Conservation (phyloP, 768 basidiomycete species). For the Auricularia auricula-judae region DNA sequence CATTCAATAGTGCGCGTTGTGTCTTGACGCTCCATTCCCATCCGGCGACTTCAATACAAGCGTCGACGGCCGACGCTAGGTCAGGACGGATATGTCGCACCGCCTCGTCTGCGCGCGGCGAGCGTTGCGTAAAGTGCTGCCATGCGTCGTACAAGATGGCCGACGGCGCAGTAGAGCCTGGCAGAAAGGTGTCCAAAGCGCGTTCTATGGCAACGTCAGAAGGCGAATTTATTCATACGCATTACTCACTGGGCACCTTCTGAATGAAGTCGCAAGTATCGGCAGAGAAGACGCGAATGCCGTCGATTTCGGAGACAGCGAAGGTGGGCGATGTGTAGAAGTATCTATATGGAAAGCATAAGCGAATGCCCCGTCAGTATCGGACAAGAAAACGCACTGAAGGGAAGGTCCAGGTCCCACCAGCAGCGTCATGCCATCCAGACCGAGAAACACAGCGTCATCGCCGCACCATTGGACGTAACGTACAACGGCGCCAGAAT, state of each 20-base stretch:
- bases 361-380: neutral
- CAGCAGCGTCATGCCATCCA: slow-evolving; percentile 64
- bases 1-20: slow-evolving; percentile 80
- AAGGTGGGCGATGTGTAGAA: slow-evolving; percentile 66
- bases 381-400: slow-evolving; percentile 26
- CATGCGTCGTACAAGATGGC: slow-evolving; percentile 91
- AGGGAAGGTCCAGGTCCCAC: slow-evolving; percentile 91
- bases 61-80: slow-evolving; percentile 75
- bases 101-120: slow-evolving; percentile 88
- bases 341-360: slow-evolving; percentile 42
- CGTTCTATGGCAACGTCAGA: slow-evolving; percentile 38
- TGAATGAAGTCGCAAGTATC: slow-evolving; percentile 82
- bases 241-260: slow-evolving; percentile 72
- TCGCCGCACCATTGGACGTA: slow-evolving; percentile 95
- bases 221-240: neutral
- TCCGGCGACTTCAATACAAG: slow-evolving; percentile 89
- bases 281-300: slow-evolving; percentile 71
- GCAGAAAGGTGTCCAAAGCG: slow-evolving; percentile 73
- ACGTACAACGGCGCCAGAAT: slow-evolving; percentile 39
- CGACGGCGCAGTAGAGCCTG: slow-evolving; percentile 84
- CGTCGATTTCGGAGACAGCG: slow-evolving; percentile 80
- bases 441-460: slow-evolving; percentile 83
- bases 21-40: slow-evolving; percentile 84
- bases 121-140: slow-evolving; percentile 72
- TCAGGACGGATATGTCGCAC: slow-evolving; percentile 83